Conservation (phyloP, 257 asterid species). For the Jaltomata sinuosa region DNA sequence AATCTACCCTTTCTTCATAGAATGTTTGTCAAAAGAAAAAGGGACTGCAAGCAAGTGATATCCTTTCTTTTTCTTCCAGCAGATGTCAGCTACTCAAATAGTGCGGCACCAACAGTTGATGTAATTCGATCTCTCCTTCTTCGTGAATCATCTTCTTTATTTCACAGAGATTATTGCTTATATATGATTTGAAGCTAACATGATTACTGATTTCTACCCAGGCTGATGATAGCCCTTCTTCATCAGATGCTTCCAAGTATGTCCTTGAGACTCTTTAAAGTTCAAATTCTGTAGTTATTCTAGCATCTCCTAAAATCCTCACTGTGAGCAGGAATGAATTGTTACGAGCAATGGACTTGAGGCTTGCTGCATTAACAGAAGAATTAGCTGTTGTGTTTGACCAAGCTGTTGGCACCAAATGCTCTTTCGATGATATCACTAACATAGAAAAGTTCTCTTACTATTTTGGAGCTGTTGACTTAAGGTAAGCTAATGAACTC, state of each 20-base stretch:
- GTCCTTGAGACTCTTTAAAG: constrained; percentile 9
- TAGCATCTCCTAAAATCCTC: constrained; percentile 12
- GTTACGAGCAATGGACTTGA: constrained; percentile 76
- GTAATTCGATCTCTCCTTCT: neutral
- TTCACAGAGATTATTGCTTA: neutral
- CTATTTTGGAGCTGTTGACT: constrained; percentile 65
- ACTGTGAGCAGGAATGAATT: constrained; percentile 65
- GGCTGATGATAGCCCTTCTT: constrained; percentile 31
- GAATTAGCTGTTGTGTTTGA: constrained; percentile 59
- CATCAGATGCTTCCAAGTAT: constrained; percentile 85
- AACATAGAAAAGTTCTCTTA: constrained; percentile 53
- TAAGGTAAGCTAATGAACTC: constrained; percentile 43
- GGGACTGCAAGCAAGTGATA: neutral
- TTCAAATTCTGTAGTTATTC: neutral
- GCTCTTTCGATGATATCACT: constrained; percentile 43
- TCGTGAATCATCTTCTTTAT: neutral
- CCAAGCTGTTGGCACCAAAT: constrained; percentile 46
- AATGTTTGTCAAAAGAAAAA: neutral
- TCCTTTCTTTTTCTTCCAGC: neutral
- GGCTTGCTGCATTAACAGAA: constrained; percentile 57
- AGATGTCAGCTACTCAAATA: neutral
- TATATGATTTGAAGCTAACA: neutral
- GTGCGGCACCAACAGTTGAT: neutral
- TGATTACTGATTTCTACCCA: constrained; percentile 26
- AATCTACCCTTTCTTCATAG: neutral